Evolutionary conservation across 2,329 filamentous ascomycete species (phyloP), one percentile per base, ranked within the genome.

Genomic region (Aspergillus ustus): DNA sequence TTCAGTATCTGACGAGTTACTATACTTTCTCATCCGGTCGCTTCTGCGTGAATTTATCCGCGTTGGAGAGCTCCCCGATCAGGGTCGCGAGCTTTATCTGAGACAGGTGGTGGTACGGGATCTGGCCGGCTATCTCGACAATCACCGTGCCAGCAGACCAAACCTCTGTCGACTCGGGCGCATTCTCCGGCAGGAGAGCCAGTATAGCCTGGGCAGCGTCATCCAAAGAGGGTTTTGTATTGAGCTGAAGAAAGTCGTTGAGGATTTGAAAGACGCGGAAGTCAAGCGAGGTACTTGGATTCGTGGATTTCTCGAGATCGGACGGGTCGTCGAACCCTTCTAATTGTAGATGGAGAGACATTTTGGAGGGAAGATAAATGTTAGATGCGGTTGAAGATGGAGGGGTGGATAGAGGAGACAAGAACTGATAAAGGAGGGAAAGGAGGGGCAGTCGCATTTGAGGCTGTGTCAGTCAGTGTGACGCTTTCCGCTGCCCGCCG

Each of bases 91-190:
- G 13, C 40, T 43, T 59, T 3, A 40, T 2, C 22, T 59, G 49
- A 9, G 29, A 52, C 13, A 17, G 28, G 19, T 46, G 49, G 17
- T 28, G 8, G 25, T 53, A 53, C 0, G 50, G 28, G 1, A 48
- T 59, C 44, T 49, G 49, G 29, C 37, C n/a, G 28, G 55, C 46
- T 28, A 58, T 31, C 11, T 58, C 46, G 11, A 58, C 15, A 3
- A 58, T n/a, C 2, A 52, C 31, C 0, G 17, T 19, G 1, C 55
- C 55, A 17, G 40, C 31, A 37, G 13, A 20, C 2, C 19, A 52
- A 6, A 52, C 19, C 31, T 58, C 46, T 5, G 2, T n/a, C 9
- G 55, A 58, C 31, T n/a, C 19, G 9, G 55, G 45, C 7, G 45
- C 31, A 25, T 54, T 44, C 9, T 54, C 52, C 4, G 52, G 52